phyloP scores from a whole-genome alignment of 768 basidiomycete species.

The Kwoniella dendrophila region DNA sequence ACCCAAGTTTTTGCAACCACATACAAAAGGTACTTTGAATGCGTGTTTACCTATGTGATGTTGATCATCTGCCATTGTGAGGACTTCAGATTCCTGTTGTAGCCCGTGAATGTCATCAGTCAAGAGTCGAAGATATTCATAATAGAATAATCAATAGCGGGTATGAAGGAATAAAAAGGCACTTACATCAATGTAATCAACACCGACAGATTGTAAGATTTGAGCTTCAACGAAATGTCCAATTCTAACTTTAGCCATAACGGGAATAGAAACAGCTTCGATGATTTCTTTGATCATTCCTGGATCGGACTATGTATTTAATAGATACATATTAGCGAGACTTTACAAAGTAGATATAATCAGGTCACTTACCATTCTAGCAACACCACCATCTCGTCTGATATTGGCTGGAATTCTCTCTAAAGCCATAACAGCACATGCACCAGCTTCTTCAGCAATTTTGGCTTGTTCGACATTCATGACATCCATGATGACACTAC shows the following conservation, averaged over 20 bases:
- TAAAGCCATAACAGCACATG: slow-evolving; percentile 86
- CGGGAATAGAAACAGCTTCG: slow-evolving; percentile 91
- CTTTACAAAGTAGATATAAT: background rate
- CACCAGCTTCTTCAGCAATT: slow-evolving; percentile 95
- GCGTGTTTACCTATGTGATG: slow-evolving; percentile 96
- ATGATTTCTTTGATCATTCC: slow-evolving; percentile 96
- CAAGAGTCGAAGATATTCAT: background rate
- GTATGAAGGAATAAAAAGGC: background rate
- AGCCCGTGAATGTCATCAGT: background rate
- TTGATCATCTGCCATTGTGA: slow-evolving; percentile 94
- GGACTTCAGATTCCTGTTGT: slow-evolving; percentile 64
- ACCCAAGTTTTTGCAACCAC: slow-evolving; percentile 90
- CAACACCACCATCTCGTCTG: slow-evolving; percentile 85
- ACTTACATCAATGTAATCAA: slow-evolving; percentile 71
- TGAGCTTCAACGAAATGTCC: slow-evolving; percentile 98
- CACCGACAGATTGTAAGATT: slow-evolving; percentile 90
- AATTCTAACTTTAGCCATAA: slow-evolving; percentile 87
- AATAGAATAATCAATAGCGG: background rate
- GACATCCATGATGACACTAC: slow-evolving; percentile 76
- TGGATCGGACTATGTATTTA: slow-evolving; percentile 71
- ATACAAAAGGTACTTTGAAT: slow-evolving; percentile 91
- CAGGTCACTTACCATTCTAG: slow-evolving; percentile 75
- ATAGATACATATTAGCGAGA: background rate
- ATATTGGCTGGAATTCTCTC: slow-evolving; percentile 96
- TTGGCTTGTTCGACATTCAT: slow-evolving; percentile 64